Conservation (phyloP, 306 rosid species). For the Macrotyloma uniflorum region DNA sequence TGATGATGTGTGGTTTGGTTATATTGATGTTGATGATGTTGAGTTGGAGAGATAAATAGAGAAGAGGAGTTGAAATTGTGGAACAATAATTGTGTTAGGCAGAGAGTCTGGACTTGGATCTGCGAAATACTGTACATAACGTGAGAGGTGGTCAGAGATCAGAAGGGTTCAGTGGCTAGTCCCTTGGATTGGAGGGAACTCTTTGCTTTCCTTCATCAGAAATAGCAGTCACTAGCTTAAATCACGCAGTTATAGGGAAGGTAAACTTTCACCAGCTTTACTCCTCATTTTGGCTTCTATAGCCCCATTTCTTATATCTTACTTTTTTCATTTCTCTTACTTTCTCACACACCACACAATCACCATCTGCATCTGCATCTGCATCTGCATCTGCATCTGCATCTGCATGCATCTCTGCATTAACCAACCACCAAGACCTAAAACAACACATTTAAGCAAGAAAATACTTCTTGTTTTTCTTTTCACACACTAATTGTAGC, state of each 20-base stretch:
- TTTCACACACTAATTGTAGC: too few species aligned
- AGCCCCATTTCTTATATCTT: conserved; percentile 42
- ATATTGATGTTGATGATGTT: too few species aligned
- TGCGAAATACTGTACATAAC: conserved; percentile 37
- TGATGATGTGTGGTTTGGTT: too few species aligned
- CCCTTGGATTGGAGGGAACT: conserved; percentile 37
- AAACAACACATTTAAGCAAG: too few species aligned
- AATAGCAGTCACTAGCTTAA: conserved; percentile 39
- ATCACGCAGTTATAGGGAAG: conserved; percentile 58
- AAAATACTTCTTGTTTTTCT: too few species aligned
- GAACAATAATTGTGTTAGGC: conserved; percentile 37
- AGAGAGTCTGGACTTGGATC: conserved; percentile 17
- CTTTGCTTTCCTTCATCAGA: conserved; percentile 31
- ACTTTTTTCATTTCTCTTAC: not conserved
- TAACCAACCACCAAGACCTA: too few species aligned
- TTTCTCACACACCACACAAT: too few species aligned
- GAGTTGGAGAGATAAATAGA: too few species aligned
- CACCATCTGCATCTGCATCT: too few species aligned
- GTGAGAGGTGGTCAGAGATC: conserved; percentile 30
- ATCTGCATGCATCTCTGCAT: too few species aligned
- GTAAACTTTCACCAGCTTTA: conserved; percentile 53
- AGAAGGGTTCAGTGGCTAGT: conserved; percentile 30
- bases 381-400: too few species aligned
- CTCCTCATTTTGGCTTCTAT: conserved; percentile 51
- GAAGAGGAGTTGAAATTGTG: conserved; percentile 23